Evolutionary conservation across 2,329 filamentous ascomycete species (phyloP).

Genomic region (Microthyrium microscopicum): DNA sequence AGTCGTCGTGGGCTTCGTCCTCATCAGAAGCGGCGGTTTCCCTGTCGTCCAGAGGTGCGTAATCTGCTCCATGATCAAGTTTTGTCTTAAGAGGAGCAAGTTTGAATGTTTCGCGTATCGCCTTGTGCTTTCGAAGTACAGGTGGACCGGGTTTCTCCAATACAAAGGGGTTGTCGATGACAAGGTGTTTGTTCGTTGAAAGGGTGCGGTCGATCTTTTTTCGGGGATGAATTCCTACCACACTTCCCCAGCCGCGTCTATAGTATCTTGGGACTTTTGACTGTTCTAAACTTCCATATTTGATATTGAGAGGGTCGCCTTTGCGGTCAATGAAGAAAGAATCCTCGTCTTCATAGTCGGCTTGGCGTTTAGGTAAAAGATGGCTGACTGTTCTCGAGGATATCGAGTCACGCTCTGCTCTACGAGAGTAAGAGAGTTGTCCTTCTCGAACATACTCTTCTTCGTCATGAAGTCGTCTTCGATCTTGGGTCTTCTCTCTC

Average conservation of each 20-base stretch:
- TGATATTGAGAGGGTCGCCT: slow-evolving; percentile 60
- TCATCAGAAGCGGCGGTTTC: slow-evolving; percentile 13
- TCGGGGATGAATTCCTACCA: slow-evolving; percentile 48
- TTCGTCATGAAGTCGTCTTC: slow-evolving; percentile 4
- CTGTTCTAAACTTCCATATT: slow-evolving; percentile 57
- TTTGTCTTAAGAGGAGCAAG: slow-evolving; percentile 2
- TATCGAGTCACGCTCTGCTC: background rate
- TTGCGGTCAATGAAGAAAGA: slow-evolving; percentile 51
- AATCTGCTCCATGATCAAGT: slow-evolving; percentile 15
- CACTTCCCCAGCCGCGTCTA: slow-evolving; percentile 48
- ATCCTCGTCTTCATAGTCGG: slow-evolving; percentile 12
- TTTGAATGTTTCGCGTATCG: background rate
- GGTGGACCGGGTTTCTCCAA: slow-evolving; percentile 19
- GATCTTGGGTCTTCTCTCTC: background rate
- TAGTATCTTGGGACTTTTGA: slow-evolving; percentile 56
- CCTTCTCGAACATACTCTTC: slow-evolving; percentile 5
- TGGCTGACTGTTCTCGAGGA: background rate
- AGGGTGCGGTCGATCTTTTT: slow-evolving; percentile 52
- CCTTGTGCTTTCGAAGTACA: slow-evolving; percentile 16
- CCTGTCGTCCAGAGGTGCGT: slow-evolving; percentile 22
- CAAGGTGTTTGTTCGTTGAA: slow-evolving; percentile 27
- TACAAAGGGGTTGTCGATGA: background rate
- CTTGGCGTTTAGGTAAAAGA: background rate
- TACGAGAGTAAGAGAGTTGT: background rate
- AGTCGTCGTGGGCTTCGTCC: background rate